phyloP scores from a whole-genome alignment of 139 green algal species.

The Choricystis sp. region DNA sequence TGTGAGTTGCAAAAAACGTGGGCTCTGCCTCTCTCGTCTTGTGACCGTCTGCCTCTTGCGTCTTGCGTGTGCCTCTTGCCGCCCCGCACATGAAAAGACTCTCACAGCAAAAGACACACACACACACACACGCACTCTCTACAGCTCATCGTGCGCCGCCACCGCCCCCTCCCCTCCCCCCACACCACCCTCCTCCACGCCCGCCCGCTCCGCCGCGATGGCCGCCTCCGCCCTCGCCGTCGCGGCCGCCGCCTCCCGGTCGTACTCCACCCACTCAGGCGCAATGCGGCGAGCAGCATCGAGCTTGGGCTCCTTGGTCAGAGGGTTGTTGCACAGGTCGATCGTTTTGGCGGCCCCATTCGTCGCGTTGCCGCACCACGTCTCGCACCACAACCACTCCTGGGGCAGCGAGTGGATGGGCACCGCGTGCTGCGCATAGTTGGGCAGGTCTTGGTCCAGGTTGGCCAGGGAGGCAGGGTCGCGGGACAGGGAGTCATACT shows the following conservation, averaged over 20 bases:
- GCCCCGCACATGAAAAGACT: too few species aligned
- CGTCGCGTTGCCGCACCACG: conserved; percentile 90
- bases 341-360: conserved; percentile 89
- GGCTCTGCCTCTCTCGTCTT: too few species aligned
- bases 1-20: too few species aligned
- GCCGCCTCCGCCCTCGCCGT: conserved; percentile 23
- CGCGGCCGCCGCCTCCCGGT: conserved; percentile 52
- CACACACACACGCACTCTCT: background rate
- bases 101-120: background rate
- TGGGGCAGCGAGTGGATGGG: conserved; percentile 81
- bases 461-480: conserved; percentile 94
- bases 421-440: conserved; percentile 84
- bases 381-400: conserved; percentile 99
- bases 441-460: conserved; percentile 95
- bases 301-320: conserved; percentile 99
- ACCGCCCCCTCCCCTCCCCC: too few species aligned
- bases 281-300: conserved; percentile 75
- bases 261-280: conserved; percentile 67
- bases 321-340: conserved; percentile 99
- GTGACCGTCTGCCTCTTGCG: too few species aligned
- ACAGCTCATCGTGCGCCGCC: background rate
- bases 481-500: conserved; percentile 87
- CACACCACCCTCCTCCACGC: background rate
- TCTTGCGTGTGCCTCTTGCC: too few species aligned
- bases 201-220: background rate